A percentile compares a stretch with the other conserved stretches of the same genome.
phyloP scores from a whole-genome alignment of 768 basidiomycete genomes.

The Cyclocybe aegerita region DNA sequence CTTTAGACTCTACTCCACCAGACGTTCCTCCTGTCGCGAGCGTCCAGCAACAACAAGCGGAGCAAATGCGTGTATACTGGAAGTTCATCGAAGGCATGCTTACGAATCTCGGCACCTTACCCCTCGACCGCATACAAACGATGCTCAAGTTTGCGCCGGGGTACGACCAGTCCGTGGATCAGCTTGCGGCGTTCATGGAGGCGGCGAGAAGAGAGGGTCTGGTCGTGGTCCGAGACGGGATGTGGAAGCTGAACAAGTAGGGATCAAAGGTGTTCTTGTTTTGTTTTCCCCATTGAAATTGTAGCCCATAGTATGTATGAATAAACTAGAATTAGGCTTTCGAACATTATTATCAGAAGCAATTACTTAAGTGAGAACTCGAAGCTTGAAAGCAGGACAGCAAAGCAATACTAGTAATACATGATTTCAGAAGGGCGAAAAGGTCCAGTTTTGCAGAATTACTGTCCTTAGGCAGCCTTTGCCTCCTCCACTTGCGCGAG shows the following conservation, averaged over 20 bases:
- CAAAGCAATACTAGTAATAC: too few relatives aligned
- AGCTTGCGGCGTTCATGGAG: constrained; percentile 79
- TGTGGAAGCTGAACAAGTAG: constrained; percentile 55
- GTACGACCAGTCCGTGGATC: constrained; percentile 79
- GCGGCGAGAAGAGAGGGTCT: constrained; percentile 76
- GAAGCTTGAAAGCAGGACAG: too few relatives aligned
- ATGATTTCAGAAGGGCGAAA: too few relatives aligned
- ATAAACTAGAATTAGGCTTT: too few relatives aligned
- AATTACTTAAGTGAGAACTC: too few relatives aligned
- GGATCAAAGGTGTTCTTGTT: too few relatives aligned
- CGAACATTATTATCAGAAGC: too few relatives aligned
- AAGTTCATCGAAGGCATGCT: constrained; percentile 95
- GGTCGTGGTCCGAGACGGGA: constrained; percentile 65
- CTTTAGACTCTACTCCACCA: constrained; percentile 26
- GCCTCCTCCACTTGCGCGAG: too few relatives aligned
- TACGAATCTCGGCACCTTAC: constrained; percentile 76
- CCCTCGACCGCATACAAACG: constrained; percentile 80
- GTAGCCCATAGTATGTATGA: too few relatives aligned
- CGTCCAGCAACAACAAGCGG: constrained; percentile 73
- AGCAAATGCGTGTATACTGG: constrained; percentile 89
- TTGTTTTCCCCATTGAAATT: too few relatives aligned
- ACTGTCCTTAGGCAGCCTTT: too few relatives aligned
- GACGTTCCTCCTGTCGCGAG: constrained; percentile 51
- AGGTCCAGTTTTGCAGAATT: too few relatives aligned
- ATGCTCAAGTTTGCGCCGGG: constrained; percentile 85